A percentile compares a stretch with the other conserved stretches of the same genome.
Evolutionary conservation across 2,329 filamentous ascomycete genomes (phyloP).

Genomic region (Aspergillus sp.): DNA sequence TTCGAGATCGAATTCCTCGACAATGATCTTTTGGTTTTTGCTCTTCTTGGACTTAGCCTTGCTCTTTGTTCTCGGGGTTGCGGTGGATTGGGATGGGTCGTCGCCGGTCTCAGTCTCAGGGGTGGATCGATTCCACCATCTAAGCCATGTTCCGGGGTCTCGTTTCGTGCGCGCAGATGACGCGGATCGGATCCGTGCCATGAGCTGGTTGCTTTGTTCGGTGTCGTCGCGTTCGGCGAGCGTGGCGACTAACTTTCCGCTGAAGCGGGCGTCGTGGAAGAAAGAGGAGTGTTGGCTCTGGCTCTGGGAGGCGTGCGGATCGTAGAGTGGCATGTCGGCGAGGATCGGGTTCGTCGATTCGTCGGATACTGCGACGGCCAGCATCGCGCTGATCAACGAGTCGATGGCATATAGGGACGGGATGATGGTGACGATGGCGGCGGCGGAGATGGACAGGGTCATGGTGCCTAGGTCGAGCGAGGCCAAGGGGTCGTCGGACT

Average conservation of each 20-base stretch:
- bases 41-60: slow-evolving; percentile 18
- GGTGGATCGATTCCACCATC: slow-evolving; percentile 6
- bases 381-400: slow-evolving; percentile 45
- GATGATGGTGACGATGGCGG: slow-evolving; percentile 40
- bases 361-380: slow-evolving; percentile 47
- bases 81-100: no score
- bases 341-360: slow-evolving; percentile 40
- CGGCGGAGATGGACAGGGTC: slow-evolving; percentile 41
- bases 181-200: slow-evolving; percentile 33
- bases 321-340: slow-evolving; percentile 34
- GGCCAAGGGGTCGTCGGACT: slow-evolving; percentile 41
- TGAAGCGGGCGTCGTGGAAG: slow-evolving; percentile 18
- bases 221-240: slow-evolving; percentile 45
- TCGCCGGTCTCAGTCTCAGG: no score
- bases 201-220: slow-evolving; percentile 36
- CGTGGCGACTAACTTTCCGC: slow-evolving; percentile 36
- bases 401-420: slow-evolving; percentile 51
- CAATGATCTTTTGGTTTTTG: slow-evolving; percentile 34
- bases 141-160: slow-evolving; percentile 10
- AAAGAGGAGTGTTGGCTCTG: slow-evolving; percentile 11
- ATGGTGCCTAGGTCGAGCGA: slow-evolving; percentile 44
- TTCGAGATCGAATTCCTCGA: slow-evolving; percentile 48
- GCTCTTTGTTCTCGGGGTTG: not conserved
- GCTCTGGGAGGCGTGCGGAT: slow-evolving; percentile 11
- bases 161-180: slow-evolving; percentile 14